Conservation (phyloP, 78 protist species). For the Polysphondylium violaceum region DNA sequence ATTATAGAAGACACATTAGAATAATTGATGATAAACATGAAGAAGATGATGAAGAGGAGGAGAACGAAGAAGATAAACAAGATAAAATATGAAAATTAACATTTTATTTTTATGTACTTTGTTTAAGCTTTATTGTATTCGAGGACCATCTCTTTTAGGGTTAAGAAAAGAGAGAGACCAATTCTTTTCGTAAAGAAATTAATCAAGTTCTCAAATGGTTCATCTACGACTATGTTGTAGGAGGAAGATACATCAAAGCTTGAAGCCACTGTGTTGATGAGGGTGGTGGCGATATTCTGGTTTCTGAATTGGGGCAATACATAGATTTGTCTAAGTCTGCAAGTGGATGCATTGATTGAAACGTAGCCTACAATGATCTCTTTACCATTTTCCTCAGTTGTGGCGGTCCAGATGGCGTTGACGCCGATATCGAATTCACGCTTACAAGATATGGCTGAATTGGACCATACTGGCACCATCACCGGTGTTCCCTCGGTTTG, state of each 20-base stretch:
- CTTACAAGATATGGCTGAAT: not conserved
- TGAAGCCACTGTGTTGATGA: not conserved
- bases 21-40: too few species aligned
- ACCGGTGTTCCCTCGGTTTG: too few species aligned
- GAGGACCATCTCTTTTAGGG: not conserved
- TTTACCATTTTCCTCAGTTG: not conserved
- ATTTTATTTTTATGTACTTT: too few species aligned
- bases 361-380: not conserved
- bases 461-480: not conserved
- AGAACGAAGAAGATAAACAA: too few species aligned
- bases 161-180: not conserved
- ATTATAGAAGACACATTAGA: too few species aligned
- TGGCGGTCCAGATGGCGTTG: not conserved
- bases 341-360: not conserved
- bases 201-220: not conserved
- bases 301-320: not conserved
- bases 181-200: slow-evolving; percentile 1
- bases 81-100: too few species aligned
- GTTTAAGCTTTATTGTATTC: not conserved
- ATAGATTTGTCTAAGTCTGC: slow-evolving; percentile 13
- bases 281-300: not conserved
- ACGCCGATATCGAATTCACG: not conserved
- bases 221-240: slow-evolving; percentile 2
- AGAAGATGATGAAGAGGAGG: too few species aligned
- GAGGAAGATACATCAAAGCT: not conserved